Evolutionary conservation across 176 grass and related monocot species (phyloP).

Genomic region (Paspalum notatum): DNA sequence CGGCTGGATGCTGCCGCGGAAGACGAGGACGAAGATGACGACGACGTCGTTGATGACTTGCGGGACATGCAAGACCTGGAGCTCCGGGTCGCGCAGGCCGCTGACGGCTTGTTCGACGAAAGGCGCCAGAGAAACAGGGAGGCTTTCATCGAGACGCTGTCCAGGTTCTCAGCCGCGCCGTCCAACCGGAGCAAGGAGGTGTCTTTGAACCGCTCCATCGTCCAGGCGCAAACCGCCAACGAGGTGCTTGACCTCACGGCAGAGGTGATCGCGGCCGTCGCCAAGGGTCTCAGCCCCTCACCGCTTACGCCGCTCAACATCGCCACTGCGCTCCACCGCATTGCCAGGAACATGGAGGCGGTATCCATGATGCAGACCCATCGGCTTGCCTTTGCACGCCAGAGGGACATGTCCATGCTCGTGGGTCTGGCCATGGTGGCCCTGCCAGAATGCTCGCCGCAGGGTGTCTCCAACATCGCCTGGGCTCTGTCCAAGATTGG

Average conservation of each 20-base stretch:
- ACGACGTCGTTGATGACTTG: slow-evolving; percentile 47
- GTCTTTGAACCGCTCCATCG: slow-evolving; percentile 73
- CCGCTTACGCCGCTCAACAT: slow-evolving; percentile 86
- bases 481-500: slow-evolving; percentile 98
- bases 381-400: slow-evolving; percentile 72
- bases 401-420: slow-evolving; percentile 93
- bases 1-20: slow-evolving; percentile 21
- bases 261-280: slow-evolving; percentile 55
- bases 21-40: slow-evolving; percentile 5
- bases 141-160: slow-evolving; percentile 69
- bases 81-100: slow-evolving; percentile 53
- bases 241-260: slow-evolving; percentile 72
- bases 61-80: slow-evolving; percentile 52
- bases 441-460: slow-evolving; percentile 74
- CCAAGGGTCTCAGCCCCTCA: slow-evolving; percentile 86
- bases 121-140: slow-evolving; percentile 65
- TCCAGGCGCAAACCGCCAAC: slow-evolving; percentile 70
- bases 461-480: slow-evolving; percentile 88
- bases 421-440: slow-evolving; percentile 81
- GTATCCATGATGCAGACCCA: slow-evolving; percentile 71
- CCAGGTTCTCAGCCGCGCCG: slow-evolving; percentile 69
- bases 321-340: slow-evolving; percentile 90
- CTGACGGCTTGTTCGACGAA: slow-evolving; percentile 83
- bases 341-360: slow-evolving; percentile 93
- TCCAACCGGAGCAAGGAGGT: slow-evolving; percentile 86